Conservation (phyloP, 139 green algal genomes). For the Picochlorum sp. region DNA sequence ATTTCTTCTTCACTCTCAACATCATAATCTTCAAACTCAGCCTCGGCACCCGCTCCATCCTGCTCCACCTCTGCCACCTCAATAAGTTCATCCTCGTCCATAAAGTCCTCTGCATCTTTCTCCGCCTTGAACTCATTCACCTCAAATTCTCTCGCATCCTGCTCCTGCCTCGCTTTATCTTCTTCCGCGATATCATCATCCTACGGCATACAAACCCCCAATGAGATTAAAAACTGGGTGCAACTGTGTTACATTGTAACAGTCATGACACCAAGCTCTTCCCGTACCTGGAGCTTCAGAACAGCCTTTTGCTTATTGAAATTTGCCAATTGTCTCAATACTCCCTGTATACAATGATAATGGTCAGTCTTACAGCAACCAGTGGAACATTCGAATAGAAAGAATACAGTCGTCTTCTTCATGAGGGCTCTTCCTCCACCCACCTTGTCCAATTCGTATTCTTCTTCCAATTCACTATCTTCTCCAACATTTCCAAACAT, state of each 20-base stretch:
- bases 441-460: conserved; percentile 12
- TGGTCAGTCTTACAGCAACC: not conserved
- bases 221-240: too few species aligned
- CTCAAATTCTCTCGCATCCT: not conserved
- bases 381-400: not conserved
- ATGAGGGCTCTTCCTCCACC: too few species aligned
- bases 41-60: not conserved
- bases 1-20: conserved; percentile 14
- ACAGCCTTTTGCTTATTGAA: not conserved
- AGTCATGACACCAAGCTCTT: not conserved
- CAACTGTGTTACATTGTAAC: too few species aligned
- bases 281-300: not conserved
- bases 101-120: conserved; percentile 17
- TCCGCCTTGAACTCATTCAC: not conserved
- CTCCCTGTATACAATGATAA: not conserved
- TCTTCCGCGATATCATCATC: not conserved
- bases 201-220: not conserved
- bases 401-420: not conserved
- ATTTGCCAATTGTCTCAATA: not conserved
- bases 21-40: conserved; percentile 35
- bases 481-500: conserved; percentile 29
- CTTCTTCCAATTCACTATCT: conserved; percentile 20
- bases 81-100: conserved; percentile 30
- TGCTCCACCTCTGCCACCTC: conserved; percentile 19
- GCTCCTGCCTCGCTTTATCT: not conserved